Base-by-base conservation (phyloP, 2,329 filamentous ascomycete genomes). In the Nigrospora sphaerica region DNA sequence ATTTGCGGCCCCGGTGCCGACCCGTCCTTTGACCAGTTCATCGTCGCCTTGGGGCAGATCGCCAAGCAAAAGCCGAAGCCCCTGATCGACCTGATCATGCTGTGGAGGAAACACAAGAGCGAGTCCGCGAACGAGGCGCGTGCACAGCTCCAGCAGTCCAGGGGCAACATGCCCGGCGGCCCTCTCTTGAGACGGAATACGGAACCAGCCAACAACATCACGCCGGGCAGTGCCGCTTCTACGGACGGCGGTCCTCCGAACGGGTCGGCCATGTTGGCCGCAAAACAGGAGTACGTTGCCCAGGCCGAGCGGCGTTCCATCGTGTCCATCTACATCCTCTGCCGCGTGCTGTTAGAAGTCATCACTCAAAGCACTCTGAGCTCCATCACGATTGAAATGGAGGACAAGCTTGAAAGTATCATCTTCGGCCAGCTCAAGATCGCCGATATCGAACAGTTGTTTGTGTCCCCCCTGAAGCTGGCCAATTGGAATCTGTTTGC, bases 401-500 rank as follows among this genome's bases (percentile, higher is more conserved):
- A 95, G 49, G 88, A 93, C 51, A 92, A 95, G 55, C 74, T 98
- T 5, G 92, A 97, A 62, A 88, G 85, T 52, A 95, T 98, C 49
- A 95, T 98, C 46, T 98, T 97, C 63, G 85, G 85, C n/a, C 93
- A 97, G 63, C 75, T 98, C 11, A 95, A 91, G 60, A 86, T 85
- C 39, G 86, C 90, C 9, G 91, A 97, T 50, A 83, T 87, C 0
- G 89, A 95, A 9, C 83, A 91, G 58, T 71, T 92, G 4, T 73
- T 82, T 51, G 74, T 84, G 10, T 95, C 90, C 0, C 83, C 88
- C 1, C 72, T 97, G 19, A 89, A 90, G 54, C 82, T 93, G 66
- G 88, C 93, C 13, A 98, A 98, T 58, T 98, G 92, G 92, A 87
- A 88, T 49, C 82, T 98, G 3, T 96, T 96, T 62, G 85, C 89